A percentile compares a stretch with the other conserved stretches of the same genome.
Evolutionary conservation across 2,329 filamentous ascomycete genomes (phyloP).

Genomic region (Colletotrichum eremochloae): DNA sequence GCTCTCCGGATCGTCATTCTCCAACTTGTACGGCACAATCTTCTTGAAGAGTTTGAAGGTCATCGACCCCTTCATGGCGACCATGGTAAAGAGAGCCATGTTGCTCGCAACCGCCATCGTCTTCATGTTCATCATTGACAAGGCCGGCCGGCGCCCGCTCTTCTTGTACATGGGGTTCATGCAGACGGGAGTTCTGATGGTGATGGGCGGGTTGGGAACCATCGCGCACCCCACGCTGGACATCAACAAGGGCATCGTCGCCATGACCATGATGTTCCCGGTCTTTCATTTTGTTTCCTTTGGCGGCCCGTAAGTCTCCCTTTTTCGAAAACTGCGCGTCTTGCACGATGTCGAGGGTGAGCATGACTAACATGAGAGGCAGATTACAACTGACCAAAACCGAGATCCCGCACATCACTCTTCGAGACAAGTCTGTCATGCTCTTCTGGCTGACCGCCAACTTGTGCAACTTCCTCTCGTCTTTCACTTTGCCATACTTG

Average conservation of each 20-base stretch:
- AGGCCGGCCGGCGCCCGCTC: constrained; percentile 27
- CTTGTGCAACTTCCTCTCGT: constrained; percentile 32
- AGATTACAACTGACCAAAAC: constrained; percentile 39
- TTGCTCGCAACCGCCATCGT: constrained; percentile 42
- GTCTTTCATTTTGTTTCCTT: constrained; percentile 40
- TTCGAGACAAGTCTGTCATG: constrained; percentile 41
- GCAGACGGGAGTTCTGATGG: constrained; percentile 44
- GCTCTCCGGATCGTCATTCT: constrained; percentile 44
- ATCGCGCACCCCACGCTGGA: constrained; percentile 30
- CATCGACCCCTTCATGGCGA: constrained; percentile 48
- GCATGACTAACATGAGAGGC: background rate
- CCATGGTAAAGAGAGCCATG: constrained; percentile 43
- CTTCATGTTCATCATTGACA: constrained; percentile 43
- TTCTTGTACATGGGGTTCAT: constrained; percentile 44
- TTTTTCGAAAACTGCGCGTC: too few relatives aligned
- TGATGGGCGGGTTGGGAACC: constrained; percentile 46
- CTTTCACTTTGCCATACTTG: constrained; percentile 34
- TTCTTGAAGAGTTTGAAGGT: constrained; percentile 44
- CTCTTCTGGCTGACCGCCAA: constrained; percentile 38
- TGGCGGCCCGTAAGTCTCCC: constrained; percentile 34
- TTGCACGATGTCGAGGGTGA: background rate
- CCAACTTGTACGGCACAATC: constrained; percentile 44
- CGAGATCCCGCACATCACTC: constrained; percentile 37
- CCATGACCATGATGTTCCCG: constrained; percentile 46
- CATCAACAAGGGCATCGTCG: constrained; percentile 45